A percentile compares a stretch with the other conserved stretches of the same genome.
These are phyloP conservation scores for Ogataea populi-albae DNA, from an alignment of 805 yeast species.

Conservation along the genomic window DNA sequence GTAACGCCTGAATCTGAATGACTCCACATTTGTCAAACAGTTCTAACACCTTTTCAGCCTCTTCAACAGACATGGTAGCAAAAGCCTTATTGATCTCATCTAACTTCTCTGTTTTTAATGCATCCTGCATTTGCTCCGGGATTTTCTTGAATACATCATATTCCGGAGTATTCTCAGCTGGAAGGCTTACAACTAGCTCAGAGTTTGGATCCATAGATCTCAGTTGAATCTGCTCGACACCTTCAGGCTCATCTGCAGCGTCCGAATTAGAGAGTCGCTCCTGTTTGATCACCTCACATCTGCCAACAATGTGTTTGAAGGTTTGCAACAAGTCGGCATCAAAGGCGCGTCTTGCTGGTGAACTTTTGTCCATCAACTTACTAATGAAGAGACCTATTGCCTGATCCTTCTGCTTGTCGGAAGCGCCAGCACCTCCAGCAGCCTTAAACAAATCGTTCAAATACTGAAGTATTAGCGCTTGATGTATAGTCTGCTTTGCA, in stretches of 20 bases:
- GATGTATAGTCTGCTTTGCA: slow-evolving; percentile 71
- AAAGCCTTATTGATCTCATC: slow-evolving; percentile 84
- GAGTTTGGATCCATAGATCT: slow-evolving; percentile 84
- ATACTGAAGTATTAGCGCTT: slow-evolving; percentile 77
- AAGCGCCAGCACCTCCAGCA: slow-evolving; percentile 21
- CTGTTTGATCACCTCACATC: slow-evolving; percentile 66
- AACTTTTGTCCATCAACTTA: slow-evolving; percentile 49
- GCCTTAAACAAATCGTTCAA: slow-evolving; percentile 31
- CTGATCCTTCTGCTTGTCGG: slow-evolving; percentile 26
- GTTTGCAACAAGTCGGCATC: slow-evolving; percentile 72
- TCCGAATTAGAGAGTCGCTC: slow-evolving; percentile 45
- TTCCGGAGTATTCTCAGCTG: slow-evolving; percentile 50
- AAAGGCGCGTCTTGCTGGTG: slow-evolving; percentile 71
- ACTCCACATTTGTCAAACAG: slow-evolving; percentile 77
- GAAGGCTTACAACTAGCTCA: slow-evolving; percentile 67
- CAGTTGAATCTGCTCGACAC: slow-evolving; percentile 81
- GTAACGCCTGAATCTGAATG: slow-evolving; percentile 72
- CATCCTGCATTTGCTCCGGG: slow-evolving; percentile 64
- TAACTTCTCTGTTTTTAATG: slow-evolving; percentile 66
- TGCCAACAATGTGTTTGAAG: slow-evolving; percentile 63
- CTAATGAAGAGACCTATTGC: slow-evolving; percentile 65
- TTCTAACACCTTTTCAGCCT: slow-evolving; percentile 77
- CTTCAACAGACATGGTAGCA: slow-evolving; percentile 65
- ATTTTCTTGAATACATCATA: slow-evolving; percentile 57
- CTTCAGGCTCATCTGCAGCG: slow-evolving; percentile 46